Evolutionary conservation across 1,139 yeast genomes (phyloP), one percentile per base, ranked within the genome.

Genomic region (Debaryomyces sp.): DNA sequence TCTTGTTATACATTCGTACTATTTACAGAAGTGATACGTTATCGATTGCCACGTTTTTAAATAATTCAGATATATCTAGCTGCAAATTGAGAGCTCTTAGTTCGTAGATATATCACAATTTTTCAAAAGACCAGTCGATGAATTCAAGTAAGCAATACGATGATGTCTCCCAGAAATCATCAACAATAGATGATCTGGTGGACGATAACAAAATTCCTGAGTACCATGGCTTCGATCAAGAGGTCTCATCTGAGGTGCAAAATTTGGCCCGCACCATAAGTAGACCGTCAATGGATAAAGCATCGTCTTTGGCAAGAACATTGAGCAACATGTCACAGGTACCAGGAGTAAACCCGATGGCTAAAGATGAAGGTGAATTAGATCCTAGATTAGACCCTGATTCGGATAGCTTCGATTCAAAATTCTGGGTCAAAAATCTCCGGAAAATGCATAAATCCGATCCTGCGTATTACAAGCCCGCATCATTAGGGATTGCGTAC

Each of bases 251-350:
- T 34, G 59, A 58, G 35, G 63, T 71, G 33, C 63, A 61, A 33
- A 56, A 64, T 2, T 60, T 71, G 47, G 76, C 75, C 9, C 65
- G 68, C 50, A 64, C 70, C 0, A 55, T 68, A 24, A 62, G 69
- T 23, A 56, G 55, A 33, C 51, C 53, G 27, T 47, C 55, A 46
- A 55, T 67, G 49, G 63, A 68, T 21, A 21, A 27, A 3, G 5
- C 17, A 15, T 12, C 37, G 15, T 27, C 37, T 15, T 12, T 43
- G 8, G 35, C 41, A 12, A 24, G 47, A 18, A 44, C 47, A 7
- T 18, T 44, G 17, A 38, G 41, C 30, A 42, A 44, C 23, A 44
- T 44, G 47, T 44, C 47, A 3, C 43, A 27, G 26, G 47, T 44
- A 23, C 44, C 47, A 18, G 47, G 47, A 1, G n/a, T 27, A 22